phyloP scores from a whole-genome alignment of 2,329 filamentous ascomycete species.

The Clonostachys sp. region DNA sequence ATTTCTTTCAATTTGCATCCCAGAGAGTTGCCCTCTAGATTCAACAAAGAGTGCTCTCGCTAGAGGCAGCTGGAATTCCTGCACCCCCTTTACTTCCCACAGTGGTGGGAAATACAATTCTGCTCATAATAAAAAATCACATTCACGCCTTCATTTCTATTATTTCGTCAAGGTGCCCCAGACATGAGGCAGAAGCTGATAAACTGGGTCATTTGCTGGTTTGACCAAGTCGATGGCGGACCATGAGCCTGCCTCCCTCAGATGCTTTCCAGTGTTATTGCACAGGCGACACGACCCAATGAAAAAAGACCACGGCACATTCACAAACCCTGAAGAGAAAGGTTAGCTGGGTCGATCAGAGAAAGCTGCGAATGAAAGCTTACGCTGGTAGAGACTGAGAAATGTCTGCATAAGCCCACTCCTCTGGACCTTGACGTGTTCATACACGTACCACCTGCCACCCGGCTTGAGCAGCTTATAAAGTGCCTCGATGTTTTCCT shows the following conservation, averaged over 20 bases:
- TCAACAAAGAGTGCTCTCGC: too few species aligned
- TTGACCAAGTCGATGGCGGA: slow-evolving; percentile 39
- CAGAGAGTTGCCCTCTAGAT: too few species aligned
- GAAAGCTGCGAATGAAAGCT: slow-evolving; percentile 15
- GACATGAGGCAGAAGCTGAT: slow-evolving; percentile 40
- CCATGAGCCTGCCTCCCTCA: slow-evolving; percentile 48
- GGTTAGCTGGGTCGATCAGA: not conserved
- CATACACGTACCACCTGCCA: slow-evolving; percentile 58
- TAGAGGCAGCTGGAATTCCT: too few species aligned
- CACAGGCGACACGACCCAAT: slow-evolving; percentile 48
- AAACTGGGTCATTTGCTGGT: slow-evolving; percentile 34
- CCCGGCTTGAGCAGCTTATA: slow-evolving; percentile 56
- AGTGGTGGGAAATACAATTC: too few species aligned
- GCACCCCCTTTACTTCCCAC: too few species aligned
- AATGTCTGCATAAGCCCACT: slow-evolving; percentile 21
- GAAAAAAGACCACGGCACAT: slow-evolving; percentile 46
- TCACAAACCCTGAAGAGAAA: slow-evolving; percentile 33
- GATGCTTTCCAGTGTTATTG: slow-evolving; percentile 37
- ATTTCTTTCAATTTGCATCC: too few species aligned
- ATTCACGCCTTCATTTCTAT: too few species aligned
- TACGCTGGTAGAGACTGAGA: slow-evolving; percentile 46
- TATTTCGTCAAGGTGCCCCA: slow-evolving; percentile 48
- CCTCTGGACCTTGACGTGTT: slow-evolving; percentile 46
- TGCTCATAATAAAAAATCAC: too few species aligned
- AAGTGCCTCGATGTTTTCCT: slow-evolving; percentile 47